Base-by-base conservation (phyloP, 2,329 filamentous ascomycete species). In the Madurella fahalii region DNA sequence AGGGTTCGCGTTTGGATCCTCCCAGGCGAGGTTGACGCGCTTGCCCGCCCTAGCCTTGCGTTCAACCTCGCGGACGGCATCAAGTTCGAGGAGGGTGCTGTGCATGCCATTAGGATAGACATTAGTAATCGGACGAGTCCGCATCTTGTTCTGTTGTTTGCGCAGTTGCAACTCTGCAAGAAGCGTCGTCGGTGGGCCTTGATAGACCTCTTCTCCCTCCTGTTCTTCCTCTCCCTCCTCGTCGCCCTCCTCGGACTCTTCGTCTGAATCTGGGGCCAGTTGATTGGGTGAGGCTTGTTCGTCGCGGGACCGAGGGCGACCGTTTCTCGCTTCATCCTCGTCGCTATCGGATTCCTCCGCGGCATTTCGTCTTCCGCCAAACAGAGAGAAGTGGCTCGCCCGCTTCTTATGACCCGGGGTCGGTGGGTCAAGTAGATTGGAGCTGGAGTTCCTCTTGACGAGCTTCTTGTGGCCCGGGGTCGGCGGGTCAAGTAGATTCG, bases 141-240 rank as follows among this genome's bases (percentile, higher is more conserved):
- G 85, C 58, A 85, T 78, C 69, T 90, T 92, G 64, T 95, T 86
- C 63, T 96, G 89, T 56, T 89, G 85, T 68, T 99, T 97, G 48
- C 94, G 87, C 60, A 95, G 74, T 68, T 96, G 90, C 8, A 99
- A 77, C 68, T 99, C 94, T 0, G 94, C 94, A 20, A 99, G 81
- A 0, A 99, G 79, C 0, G 94, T 99, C 1, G 91, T 95, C 0
- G 94, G 94, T 4, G 85, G 81, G 0, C 89, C 90, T 50, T 85
- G 78, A 59, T 83, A 86, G 1, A 76, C 65, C 2, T 78, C 75
- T 40, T 75, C 75, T 2, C 75, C 74, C 2, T 76, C 72, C 4
- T 74, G 76, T 20, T 76, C 72, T 25, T 77, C 76, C 4, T n/a
- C n/a, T n/a, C n/a, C n/a, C n/a, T n/a, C n/a, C n/a, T n/a, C n/a